Evolutionary conservation across 2,329 filamentous ascomycete species (phyloP).

Genomic region (Penicillium griseofulvum): DNA sequence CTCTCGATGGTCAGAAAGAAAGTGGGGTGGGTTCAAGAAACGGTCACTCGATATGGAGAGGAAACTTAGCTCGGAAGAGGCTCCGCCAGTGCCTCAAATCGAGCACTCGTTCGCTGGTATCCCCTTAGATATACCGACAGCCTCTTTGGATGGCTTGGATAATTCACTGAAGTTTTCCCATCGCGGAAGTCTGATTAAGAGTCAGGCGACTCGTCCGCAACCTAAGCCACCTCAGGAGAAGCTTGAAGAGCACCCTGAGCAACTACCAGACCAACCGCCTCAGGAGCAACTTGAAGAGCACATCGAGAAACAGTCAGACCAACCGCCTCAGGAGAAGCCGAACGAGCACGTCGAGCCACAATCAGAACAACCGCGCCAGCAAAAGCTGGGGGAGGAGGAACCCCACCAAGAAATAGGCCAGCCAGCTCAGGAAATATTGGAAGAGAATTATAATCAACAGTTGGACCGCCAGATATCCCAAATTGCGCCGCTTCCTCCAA

Average conservation of each 20-base stretch:
- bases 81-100: constrained; percentile 35
- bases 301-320: constrained; percentile 11
- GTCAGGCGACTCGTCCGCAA: constrained; percentile 38
- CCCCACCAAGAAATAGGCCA: constrained; percentile 6
- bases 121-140: constrained; percentile 55
- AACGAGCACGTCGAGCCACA: constrained; percentile 12
- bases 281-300: background rate
- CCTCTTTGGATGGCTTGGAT: constrained; percentile 53
- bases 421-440: constrained; percentile 1
- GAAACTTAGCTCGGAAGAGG: constrained; percentile 27
- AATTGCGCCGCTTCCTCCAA: constrained; percentile 10
- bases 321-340: constrained; percentile 20
- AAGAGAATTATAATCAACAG: constrained; percentile 7
- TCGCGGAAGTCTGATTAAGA: constrained; percentile 59
- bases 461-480: constrained; percentile 15
- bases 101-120: constrained; percentile 48
- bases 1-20: constrained; percentile 46
- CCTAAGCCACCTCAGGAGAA: constrained; percentile 29
- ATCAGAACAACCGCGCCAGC: constrained; percentile 3
- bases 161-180: constrained; percentile 59
- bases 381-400: constrained; percentile 4
- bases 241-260: constrained; percentile 11
- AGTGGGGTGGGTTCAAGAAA: constrained; percentile 40
- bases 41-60: constrained; percentile 35
- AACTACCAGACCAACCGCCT: constrained; percentile 2